These are phyloP conservation scores for Albizia julibrissin DNA, from an alignment of 306 rosid genomes.

Conservation along the genomic window DNA sequence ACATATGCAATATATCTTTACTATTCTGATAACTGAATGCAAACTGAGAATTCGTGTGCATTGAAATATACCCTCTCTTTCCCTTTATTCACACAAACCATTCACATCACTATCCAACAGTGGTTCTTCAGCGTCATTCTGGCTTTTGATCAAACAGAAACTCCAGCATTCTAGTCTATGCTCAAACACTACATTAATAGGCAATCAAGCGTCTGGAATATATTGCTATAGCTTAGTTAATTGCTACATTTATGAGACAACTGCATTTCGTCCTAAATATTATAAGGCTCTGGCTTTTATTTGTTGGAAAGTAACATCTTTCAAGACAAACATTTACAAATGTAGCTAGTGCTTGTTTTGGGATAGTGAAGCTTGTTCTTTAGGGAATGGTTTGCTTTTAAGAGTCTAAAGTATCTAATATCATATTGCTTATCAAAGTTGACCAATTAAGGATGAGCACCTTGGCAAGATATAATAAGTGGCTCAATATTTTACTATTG, in stretches of 20 bases:
- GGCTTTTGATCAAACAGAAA: neutral
- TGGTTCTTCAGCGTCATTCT: neutral
- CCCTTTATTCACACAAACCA: neutral
- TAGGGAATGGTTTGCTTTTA: neutral
- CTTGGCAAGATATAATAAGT: neutral
- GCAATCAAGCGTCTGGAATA: no score
- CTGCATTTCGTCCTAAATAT: neutral
- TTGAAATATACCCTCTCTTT: neutral
- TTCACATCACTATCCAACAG: neutral
- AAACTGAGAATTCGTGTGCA: neutral
- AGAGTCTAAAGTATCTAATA: neutral
- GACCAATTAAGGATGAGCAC: neutral
- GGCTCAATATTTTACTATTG: neutral
- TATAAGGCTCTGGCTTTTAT: neutral
- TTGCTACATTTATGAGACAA: no score
- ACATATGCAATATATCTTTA: neutral
- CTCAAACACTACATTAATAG: neutral
- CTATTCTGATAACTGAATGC: neutral
- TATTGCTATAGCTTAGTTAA: neutral
- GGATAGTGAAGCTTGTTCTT: neutral
- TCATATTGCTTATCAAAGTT: neutral
- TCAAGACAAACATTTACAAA: neutral
- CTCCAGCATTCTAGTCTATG: neutral
- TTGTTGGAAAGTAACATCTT: neutral
- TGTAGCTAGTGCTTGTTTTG: neutral